These are phyloP conservation scores for Talaromyces ruber DNA, from an alignment of 495 filamentous ascomycete genomes.

Conservation along the genomic window DNA sequence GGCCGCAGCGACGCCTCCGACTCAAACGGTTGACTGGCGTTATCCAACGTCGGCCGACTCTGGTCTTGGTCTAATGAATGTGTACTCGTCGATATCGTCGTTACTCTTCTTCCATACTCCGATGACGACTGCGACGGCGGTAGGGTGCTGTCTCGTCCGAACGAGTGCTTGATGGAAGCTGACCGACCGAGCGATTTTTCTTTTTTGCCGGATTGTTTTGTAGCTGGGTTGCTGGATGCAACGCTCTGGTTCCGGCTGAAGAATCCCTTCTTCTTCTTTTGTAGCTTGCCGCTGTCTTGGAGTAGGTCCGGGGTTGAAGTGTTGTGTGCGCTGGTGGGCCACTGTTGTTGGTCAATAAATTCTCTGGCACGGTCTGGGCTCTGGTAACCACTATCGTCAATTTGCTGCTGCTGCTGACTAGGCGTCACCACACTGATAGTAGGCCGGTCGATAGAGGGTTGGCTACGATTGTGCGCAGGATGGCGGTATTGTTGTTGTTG, in stretches of 20 bases:
- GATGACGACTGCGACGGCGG: neutral
- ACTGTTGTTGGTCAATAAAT: conserved; percentile 20
- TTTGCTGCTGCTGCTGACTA: conserved; percentile 14
- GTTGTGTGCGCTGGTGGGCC: conserved; percentile 24
- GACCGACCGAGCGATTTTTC: conserved; percentile 3
- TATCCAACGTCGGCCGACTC: neutral
- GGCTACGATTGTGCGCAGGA: neutral
- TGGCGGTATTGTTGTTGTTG: conserved; percentile 12
- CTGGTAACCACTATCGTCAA: conserved; percentile 15
- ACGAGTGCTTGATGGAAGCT: conserved; percentile 2
- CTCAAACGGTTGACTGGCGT: conserved; percentile 5
- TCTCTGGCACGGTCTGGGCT: conserved; percentile 17
- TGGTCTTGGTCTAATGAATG: neutral
- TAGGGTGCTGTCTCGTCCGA: neutral
- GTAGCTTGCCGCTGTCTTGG: conserved; percentile 12
- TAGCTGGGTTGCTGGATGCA: neutral
- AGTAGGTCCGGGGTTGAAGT: conserved; percentile 1
- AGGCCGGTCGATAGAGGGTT: conserved; percentile 16
- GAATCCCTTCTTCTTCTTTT: conserved; percentile 6
- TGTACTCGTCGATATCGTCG: neutral
- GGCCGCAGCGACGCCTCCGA: conserved; percentile 14
- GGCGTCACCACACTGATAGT: conserved; percentile 14
- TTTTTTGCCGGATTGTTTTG: neutral
- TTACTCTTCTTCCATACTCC: neutral
- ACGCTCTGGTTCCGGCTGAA: conserved; percentile 3